phyloP scores from a whole-genome alignment of 1,284 basidiomycete species.

The Tylopilus sp. region DNA sequence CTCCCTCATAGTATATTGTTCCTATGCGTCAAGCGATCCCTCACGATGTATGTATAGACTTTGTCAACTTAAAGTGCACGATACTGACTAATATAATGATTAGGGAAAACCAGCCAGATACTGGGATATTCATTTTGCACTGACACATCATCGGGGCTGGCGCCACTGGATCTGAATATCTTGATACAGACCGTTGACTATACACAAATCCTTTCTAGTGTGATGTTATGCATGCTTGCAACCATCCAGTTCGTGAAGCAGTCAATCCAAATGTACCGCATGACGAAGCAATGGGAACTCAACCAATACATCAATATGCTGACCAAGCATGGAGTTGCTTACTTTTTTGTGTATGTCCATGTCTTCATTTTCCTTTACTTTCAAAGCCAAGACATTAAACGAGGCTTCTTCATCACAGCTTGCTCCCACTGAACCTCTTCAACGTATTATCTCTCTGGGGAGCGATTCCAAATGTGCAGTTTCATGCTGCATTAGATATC shows the following conservation, averaged over 20 bases:
- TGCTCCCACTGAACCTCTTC: too few relatives aligned
- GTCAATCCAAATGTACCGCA: conserved; percentile 16
- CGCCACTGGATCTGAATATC: background rate
- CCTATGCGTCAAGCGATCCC: background rate
- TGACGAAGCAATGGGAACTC: background rate
- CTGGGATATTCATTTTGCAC: background rate
- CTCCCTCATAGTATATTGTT: background rate
- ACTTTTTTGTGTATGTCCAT: too few relatives aligned
- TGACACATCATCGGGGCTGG: too few relatives aligned
- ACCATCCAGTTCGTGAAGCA: conserved; percentile 1
- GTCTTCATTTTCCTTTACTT: too few relatives aligned
- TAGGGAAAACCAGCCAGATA: background rate
- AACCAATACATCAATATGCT: too few relatives aligned
- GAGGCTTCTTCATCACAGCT: too few relatives aligned
- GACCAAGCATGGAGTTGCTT: too few relatives aligned
- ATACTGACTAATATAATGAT: background rate
- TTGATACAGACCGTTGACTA: background rate
- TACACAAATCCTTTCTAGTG: background rate
- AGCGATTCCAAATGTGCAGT: too few relatives aligned
- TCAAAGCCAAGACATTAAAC: too few relatives aligned
- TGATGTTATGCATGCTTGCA: conserved; percentile 14
- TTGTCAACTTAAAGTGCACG: too few relatives aligned
- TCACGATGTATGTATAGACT: background rate
- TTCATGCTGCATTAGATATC: too few relatives aligned
- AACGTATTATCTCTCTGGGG: too few relatives aligned